Percentiles rank a stretch among this genome's conserved stretches.
Conservation (phyloP, 257 asterid genomes). For the Solanum habrochaites region DNA sequence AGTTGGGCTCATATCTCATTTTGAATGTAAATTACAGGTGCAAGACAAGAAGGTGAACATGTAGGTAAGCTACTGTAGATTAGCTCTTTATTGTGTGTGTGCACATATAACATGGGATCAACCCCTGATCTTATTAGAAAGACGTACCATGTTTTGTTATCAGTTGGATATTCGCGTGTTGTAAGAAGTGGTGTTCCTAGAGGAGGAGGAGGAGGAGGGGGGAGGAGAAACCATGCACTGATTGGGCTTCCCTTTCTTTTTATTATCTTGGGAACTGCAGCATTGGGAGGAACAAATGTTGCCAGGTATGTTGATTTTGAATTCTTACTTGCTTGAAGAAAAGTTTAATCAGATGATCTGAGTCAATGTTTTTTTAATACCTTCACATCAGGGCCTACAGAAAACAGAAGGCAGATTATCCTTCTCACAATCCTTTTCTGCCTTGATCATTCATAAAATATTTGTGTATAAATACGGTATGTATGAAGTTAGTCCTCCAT, state of each 20-base stretch:
- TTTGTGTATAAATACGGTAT: not conserved
- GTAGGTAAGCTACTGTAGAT: slow-evolving; percentile 5
- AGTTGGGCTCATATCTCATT: not conserved
- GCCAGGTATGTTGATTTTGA: slow-evolving; percentile 23
- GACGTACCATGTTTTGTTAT: not conserved
- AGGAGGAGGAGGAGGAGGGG: slow-evolving; percentile 4
- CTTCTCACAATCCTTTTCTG: slow-evolving; percentile 67
- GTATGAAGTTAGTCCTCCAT: not conserved
- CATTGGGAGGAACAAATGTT: slow-evolving; percentile 58
- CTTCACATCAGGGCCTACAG: slow-evolving; percentile 41
- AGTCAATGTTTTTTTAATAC: not conserved
- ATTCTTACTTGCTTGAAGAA: not conserved
- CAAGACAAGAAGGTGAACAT: slow-evolving; percentile 3
- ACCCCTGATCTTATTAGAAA: not conserved
- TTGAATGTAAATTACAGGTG: slow-evolving; percentile 14
- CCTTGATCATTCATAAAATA: slow-evolving; percentile 21
- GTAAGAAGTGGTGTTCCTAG: slow-evolving; percentile 43
- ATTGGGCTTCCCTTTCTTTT: slow-evolving; percentile 47
- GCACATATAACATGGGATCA: not conserved
- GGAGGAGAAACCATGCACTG: slow-evolving; percentile 20
- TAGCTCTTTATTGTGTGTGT: not conserved
- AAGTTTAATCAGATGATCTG: not conserved
- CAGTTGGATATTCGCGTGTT: slow-evolving; percentile 29
- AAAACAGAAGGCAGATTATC: slow-evolving; percentile 40
- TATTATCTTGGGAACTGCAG: slow-evolving; percentile 33